Percentiles rank a stretch among this genome's conserved stretches.
Conservation (phyloP, 345 rosid species). For the Euclidium syriacum region DNA sequence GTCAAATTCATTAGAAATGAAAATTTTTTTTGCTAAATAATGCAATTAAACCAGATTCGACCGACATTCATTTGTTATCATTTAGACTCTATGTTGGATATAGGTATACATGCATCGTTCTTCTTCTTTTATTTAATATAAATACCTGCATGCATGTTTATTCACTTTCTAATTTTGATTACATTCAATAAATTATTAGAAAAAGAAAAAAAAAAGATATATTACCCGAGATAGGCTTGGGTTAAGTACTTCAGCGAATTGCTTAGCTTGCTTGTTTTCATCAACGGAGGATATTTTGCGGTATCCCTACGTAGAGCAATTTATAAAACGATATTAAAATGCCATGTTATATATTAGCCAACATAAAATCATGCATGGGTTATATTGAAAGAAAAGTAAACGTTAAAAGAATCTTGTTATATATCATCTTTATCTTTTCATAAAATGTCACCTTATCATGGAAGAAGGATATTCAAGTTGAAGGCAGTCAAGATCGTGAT, state of each 20-base stretch:
- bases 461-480: slow-evolving; percentile 73
- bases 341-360: neutral
- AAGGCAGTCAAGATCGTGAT: slow-evolving; percentile 67
- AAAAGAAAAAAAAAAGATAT: neutral
- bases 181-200: neutral
- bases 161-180: neutral
- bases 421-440: neutral
- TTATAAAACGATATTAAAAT: neutral
- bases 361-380: neutral
- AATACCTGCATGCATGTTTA: neutral
- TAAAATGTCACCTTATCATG: slow-evolving; percentile 58
- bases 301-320: slow-evolving; percentile 49
- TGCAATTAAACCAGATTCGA: too few relatives aligned
- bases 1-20: too few relatives aligned
- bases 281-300: slow-evolving; percentile 77
- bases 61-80: too few relatives aligned
- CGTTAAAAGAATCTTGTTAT: slow-evolving; percentile 4
- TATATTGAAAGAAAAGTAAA: neutral
- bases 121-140: too few relatives aligned
- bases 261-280: slow-evolving; percentile 97
- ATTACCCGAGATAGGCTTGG: slow-evolving; percentile 84
- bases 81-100: too few relatives aligned
- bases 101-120: too few relatives aligned
- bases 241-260: slow-evolving; percentile 85
- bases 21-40: too few relatives aligned